Conservation (phyloP, 108 stramenopile genomes). For the Nitzschia palea region DNA sequence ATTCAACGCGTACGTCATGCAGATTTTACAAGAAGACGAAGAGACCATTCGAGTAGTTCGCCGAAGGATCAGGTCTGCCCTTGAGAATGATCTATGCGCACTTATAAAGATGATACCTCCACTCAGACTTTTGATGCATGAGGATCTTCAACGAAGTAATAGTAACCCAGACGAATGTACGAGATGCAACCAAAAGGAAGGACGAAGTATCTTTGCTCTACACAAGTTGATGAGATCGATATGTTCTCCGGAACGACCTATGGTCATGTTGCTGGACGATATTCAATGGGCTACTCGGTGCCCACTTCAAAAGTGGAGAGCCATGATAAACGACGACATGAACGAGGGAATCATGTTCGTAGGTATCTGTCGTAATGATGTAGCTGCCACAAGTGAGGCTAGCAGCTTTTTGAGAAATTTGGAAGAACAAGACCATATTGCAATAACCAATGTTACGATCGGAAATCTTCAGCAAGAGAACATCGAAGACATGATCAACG, state of each 20-base stretch:
- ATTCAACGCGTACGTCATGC: conserved; percentile 14
- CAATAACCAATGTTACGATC: conserved; percentile 6
- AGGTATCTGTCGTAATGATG: conserved; percentile 20
- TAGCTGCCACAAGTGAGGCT: not conserved
- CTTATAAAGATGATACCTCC: conserved; percentile 5
- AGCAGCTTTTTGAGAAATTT: conserved; percentile 5
- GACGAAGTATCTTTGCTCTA: conserved; percentile 14
- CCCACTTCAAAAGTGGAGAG: conserved; percentile 12
- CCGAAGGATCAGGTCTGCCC: not conserved
- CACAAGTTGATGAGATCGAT: conserved; percentile 34
- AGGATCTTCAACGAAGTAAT: not conserved
- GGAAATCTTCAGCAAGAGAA: not conserved
- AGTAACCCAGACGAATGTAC: not conserved
- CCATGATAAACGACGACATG: conserved; percentile 10
- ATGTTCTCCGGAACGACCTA: conserved; percentile 16
- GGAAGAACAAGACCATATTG: conserved; percentile 6
- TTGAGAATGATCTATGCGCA: conserved; percentile 6
- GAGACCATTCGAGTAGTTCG: conserved; percentile 5
- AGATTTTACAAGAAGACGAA: conserved; percentile 9
- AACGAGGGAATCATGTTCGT: conserved; percentile 23
- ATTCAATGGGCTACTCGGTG: conserved; percentile 38
- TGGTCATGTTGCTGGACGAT: conserved; percentile 45
- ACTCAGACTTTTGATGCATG: conserved; percentile 4
- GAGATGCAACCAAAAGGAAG: conserved; percentile 2
- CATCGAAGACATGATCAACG: conserved; percentile 15